phyloP scores from a whole-genome alignment of 1,139 yeast genomes.

The Scheffersomyces insectosa region DNA sequence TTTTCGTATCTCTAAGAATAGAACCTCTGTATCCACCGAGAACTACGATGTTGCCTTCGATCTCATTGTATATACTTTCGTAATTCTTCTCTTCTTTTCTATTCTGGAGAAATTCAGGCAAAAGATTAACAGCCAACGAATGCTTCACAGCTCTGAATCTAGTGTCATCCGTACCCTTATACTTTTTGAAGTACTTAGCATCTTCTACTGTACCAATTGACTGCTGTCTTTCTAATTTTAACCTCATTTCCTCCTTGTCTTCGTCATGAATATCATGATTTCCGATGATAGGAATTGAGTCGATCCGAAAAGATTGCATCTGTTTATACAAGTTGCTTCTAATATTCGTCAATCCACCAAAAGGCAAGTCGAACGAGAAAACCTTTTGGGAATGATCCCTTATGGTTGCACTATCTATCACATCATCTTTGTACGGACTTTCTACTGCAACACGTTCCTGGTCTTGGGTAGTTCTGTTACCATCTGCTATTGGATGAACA shows the following conservation, averaged over 20 bases:
- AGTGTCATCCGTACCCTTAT: constrained; percentile 63
- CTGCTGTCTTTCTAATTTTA: constrained; percentile 55
- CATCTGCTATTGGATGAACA: constrained; percentile 15
- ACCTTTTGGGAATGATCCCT: constrained; percentile 25
- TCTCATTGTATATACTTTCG: constrained; percentile 38
- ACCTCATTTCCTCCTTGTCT: constrained; percentile 35
- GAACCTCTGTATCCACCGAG: constrained; percentile 91
- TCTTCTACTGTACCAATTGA: constrained; percentile 67
- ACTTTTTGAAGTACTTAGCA: constrained; percentile 53
- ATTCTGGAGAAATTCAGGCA: constrained; percentile 26
- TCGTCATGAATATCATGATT: constrained; percentile 13
- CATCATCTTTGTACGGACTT: not conserved
- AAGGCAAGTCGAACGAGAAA: constrained; percentile 44
- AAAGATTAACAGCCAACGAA: constrained; percentile 54
- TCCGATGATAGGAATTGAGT: constrained; percentile 23
- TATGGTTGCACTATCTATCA: constrained; percentile 3
- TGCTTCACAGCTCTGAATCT: constrained; percentile 68
- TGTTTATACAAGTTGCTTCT: constrained; percentile 26
- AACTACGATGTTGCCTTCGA: constrained; percentile 76
- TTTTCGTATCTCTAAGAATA: constrained; percentile 64
- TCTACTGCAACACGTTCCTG: constrained; percentile 11
- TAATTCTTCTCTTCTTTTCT: constrained; percentile 24
- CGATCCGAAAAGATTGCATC: constrained; percentile 21
- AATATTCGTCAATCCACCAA: constrained; percentile 33
- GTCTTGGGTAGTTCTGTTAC: constrained; percentile 12